phyloP scores from a whole-genome alignment of 495 filamentous ascomycete genomes.

The Corynascus novoguineensis region DNA sequence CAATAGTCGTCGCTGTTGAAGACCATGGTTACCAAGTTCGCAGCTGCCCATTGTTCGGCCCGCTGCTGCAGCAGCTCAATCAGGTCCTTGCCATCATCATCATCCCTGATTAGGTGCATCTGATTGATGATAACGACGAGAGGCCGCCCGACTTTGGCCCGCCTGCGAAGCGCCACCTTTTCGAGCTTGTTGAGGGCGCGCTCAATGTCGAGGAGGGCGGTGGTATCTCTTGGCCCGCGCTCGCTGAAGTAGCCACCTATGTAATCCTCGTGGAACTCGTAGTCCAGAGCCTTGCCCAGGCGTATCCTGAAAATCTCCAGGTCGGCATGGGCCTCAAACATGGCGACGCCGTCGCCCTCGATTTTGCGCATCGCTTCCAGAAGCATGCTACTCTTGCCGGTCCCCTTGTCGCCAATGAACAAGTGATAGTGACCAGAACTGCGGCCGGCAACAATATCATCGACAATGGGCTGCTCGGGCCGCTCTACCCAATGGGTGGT shows the following conservation, averaged over 20 bases:
- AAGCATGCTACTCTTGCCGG: constrained; percentile 92
- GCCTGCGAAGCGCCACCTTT: constrained; percentile 75
- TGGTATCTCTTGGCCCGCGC: constrained; percentile 83
- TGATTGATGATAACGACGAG: constrained; percentile 87
- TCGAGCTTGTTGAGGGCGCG: constrained; percentile 95
- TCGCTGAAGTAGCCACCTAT: constrained; percentile 94
- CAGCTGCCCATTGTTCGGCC: constrained; percentile 91
- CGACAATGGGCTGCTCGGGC: constrained; percentile 73
- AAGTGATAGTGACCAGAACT: constrained; percentile 79
- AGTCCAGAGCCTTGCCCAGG: constrained; percentile 88
- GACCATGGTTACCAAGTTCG: constrained; percentile 80
- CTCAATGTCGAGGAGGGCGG: constrained; percentile 87
- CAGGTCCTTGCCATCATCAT: constrained; percentile 84
- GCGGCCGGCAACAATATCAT: constrained; percentile 67
- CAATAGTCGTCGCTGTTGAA: constrained; percentile 96
- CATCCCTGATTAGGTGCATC: constrained; percentile 81
- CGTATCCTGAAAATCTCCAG: constrained; percentile 90
- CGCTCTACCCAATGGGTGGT: constrained; percentile 77
- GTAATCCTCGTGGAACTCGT: constrained; percentile 85
- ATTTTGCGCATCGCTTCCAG: constrained; percentile 89
- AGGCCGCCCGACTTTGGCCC: constrained; percentile 55
- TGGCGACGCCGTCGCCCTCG: constrained; percentile 75
- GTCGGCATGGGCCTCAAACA: constrained; percentile 95
- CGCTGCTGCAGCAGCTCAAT: constrained; percentile 93
- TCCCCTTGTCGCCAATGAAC: constrained; percentile 93